Percentiles rank a stretch among this genome's conserved stretches.
phyloP scores from a whole-genome alignment of 306 rosid genomes.

The Carpinus viminea region DNA sequence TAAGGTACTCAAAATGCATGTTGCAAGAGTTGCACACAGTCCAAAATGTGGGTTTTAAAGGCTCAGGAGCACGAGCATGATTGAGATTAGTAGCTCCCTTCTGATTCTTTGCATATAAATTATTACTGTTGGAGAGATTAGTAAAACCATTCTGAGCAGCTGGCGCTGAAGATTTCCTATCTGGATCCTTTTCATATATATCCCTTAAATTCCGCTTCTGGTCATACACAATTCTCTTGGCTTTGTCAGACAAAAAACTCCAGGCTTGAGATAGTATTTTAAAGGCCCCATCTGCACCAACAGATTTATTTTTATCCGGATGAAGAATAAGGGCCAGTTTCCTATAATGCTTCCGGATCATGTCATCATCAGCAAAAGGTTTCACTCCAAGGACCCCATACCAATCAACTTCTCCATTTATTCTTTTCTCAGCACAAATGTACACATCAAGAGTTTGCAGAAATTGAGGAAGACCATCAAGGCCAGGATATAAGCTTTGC shows the following conservation, averaged over 20 bases:
- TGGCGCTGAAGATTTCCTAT: constrained; percentile 29
- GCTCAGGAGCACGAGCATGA: constrained; percentile 29
- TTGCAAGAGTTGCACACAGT: constrained; percentile 58
- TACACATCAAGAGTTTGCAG: constrained; percentile 62
- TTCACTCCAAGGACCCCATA: constrained; percentile 72
- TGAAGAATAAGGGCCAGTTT: constrained; percentile 61
- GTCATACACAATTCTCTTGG: constrained; percentile 44
- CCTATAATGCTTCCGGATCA: constrained; percentile 56
- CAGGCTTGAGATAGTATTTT: constrained; percentile 65
- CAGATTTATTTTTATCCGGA: constrained; percentile 81
- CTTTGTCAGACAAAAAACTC: constrained; percentile 58
- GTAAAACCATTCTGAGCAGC: constrained; percentile 39
- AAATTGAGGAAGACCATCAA: constrained; percentile 62
- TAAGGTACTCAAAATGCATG: constrained; percentile 57
- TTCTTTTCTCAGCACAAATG: constrained; percentile 55
- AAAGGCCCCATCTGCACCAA: constrained; percentile 82
- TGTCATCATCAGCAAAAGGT: constrained; percentile 54
- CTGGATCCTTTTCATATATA: constrained; percentile 22
- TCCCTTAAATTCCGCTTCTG: constrained; percentile 30
- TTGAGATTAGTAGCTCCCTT: constrained; percentile 30
- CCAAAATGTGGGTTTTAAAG: constrained; percentile 64
- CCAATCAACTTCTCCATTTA: constrained; percentile 60
- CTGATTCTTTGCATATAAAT: constrained; percentile 30
- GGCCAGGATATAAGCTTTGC: constrained; percentile 51
- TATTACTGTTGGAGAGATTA: constrained; percentile 26